A percentile compares a stretch with the other conserved stretches of the same genome.
phyloP scores from a whole-genome alignment of 495 filamentous ascomycete genomes.

The Niebla homalea region DNA sequence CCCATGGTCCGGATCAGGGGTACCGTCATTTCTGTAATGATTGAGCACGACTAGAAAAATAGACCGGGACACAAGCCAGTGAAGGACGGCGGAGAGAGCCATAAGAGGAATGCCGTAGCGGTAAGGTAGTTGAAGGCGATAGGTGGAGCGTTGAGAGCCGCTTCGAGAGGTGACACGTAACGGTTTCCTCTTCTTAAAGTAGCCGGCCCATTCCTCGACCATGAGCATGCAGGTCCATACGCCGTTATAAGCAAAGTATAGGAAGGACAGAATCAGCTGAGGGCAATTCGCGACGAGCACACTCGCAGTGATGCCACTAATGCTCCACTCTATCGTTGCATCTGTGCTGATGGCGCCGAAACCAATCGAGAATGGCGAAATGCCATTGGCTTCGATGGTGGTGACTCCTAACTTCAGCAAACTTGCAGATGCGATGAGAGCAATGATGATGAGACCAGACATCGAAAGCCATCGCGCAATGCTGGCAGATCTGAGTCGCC shows the following conservation, averaged over 20 bases:
- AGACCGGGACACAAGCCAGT: constrained; percentile 30
- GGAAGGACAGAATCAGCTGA: constrained; percentile 30
- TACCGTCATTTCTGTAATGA: neutral
- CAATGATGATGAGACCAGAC: neutral
- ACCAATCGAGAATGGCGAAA: constrained; percentile 14
- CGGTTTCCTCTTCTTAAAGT: constrained; percentile 18
- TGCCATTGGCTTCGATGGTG: neutral
- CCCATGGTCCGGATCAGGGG: neutral
- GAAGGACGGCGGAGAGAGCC: constrained; percentile 19
- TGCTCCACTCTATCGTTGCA: constrained; percentile 14
- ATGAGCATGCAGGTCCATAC: constrained; percentile 30
- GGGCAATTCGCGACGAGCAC: constrained; percentile 29
- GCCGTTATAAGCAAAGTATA: constrained; percentile 29
- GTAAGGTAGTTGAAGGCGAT: constrained; percentile 35
- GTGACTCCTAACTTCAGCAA: neutral
- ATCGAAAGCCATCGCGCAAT: neutral
- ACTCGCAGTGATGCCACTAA: neutral
- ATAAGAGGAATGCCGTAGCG: constrained; percentile 28
- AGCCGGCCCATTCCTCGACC: constrained; percentile 23
- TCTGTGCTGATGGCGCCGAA: constrained; percentile 19
- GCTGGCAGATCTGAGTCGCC: neutral
- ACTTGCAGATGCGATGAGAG: neutral
- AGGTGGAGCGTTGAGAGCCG: constrained; percentile 27
- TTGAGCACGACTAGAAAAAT: constrained; percentile 25
- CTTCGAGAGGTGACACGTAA: constrained; percentile 34